Conservation (phyloP, 306 rosid species). For the Quercus robur region DNA sequence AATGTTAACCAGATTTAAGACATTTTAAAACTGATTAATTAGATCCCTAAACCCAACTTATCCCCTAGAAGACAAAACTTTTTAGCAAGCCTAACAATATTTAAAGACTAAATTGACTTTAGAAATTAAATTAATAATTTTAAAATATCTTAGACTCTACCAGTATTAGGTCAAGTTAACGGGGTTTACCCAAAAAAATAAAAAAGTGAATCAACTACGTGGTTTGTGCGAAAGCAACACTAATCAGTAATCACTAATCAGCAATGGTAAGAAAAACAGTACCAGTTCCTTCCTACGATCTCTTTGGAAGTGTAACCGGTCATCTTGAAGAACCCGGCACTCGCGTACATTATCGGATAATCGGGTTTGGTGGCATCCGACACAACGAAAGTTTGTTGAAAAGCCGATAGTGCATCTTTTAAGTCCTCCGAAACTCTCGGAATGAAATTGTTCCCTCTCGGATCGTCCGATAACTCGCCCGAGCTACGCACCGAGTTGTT, state of each 20-base stretch:
- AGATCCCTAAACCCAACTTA: too few species aligned
- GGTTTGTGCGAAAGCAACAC: too few species aligned
- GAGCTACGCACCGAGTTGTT: conserved; percentile 65
- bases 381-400: conserved; percentile 93
- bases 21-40: too few species aligned
- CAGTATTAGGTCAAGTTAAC: too few species aligned
- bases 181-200: too few species aligned
- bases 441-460: conserved; percentile 40
- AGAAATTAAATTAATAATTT: too few species aligned
- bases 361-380: conserved; percentile 93
- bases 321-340: conserved; percentile 94
- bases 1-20: too few species aligned
- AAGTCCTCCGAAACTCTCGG: conserved; percentile 77
- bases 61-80: rapidly evolving
- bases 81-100: too few species aligned
- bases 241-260: background rate
- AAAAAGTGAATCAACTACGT: too few species aligned
- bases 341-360: conserved; percentile 87
- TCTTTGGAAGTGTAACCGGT: conserved; percentile 92
- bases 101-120: too few species aligned
- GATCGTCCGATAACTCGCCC: conserved; percentile 58
- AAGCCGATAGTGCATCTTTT: conserved; percentile 73
- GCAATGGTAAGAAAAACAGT: background rate
- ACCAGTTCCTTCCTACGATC: conserved; percentile 88
- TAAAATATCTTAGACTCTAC: too few species aligned